These are phyloP conservation scores for Nicotiana otophora DNA, from an alignment of 257 asterid genomes.

Conservation along the genomic window DNA sequence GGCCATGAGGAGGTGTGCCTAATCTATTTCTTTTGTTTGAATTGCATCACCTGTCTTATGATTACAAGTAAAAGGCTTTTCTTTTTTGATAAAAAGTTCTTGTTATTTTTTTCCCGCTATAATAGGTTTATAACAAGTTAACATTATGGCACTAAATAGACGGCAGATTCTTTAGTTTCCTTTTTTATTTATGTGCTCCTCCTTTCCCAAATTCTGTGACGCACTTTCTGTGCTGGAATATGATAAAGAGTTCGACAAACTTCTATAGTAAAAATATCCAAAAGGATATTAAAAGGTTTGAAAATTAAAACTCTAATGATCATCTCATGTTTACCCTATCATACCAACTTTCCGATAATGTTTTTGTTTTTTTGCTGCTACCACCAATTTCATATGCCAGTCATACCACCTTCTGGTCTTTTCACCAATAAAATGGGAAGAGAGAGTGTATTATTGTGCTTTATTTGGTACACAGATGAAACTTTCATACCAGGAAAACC, in stretches of 20 bases:
- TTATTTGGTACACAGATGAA: neutral
- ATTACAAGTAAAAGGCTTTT: neutral
- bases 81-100: neutral
- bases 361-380: neutral
- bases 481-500: neutral
- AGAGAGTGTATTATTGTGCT: neutral
- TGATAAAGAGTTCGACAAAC: neutral
- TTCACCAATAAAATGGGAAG: neutral
- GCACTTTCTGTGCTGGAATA: neutral
- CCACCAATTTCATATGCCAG: neutral
- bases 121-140: neutral
- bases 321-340: neutral
- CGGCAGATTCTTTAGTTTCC: neutral
- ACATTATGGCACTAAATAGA: neutral
- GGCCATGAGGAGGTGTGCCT: constrained; percentile 94
- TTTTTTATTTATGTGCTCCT: neutral
- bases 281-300: neutral
- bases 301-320: neutral
- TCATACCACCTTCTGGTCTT: neutral
- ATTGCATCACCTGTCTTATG: constrained; percentile 10
- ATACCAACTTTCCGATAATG: neutral
- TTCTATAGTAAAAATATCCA: neutral
- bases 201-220: neutral
- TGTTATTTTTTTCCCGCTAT: neutral
- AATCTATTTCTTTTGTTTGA: constrained; percentile 14